A percentile compares a stretch with the other conserved stretches of the same genome.
Evolutionary conservation across 495 filamentous ascomycete genomes (phyloP).

Genomic region (Amorphotheca resinae): DNA sequence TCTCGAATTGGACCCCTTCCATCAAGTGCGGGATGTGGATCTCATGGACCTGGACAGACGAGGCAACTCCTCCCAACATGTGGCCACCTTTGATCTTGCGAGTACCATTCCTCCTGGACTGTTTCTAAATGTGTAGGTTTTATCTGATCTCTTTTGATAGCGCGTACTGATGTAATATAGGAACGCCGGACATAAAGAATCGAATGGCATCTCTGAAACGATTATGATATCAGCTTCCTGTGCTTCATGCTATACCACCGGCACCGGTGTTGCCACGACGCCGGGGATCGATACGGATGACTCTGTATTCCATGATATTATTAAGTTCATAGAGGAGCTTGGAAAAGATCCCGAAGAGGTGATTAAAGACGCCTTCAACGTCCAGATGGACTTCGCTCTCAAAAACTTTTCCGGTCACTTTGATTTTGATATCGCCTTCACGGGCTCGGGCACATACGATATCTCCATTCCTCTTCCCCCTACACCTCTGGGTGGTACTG

Average conservation of each 20-base stretch:
- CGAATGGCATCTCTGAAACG: too few species aligned
- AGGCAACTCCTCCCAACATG: not conserved
- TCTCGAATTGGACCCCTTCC: too few species aligned
- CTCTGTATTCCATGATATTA: not conserved
- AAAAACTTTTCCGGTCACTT: not conserved
- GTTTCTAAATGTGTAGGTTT: not conserved
- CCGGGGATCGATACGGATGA: not conserved
- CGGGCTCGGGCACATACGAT: not conserved
- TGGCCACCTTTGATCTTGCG: not conserved
- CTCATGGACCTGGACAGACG: not conserved
- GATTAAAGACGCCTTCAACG: not conserved
- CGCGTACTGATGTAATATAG: too few species aligned
- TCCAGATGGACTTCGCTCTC: not conserved
- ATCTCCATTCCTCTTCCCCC: not conserved
- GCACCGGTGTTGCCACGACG: not conserved
- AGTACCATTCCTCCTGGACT: not conserved
- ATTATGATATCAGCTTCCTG: conserved; percentile 2
- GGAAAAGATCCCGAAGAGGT: not conserved
- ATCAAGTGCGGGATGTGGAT: not conserved
- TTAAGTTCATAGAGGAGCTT: not conserved
- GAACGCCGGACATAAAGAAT: too few species aligned
- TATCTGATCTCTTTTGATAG: too few species aligned
- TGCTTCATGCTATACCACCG: conserved; percentile 3
- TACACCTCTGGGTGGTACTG: not conserved
- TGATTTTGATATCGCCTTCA: not conserved